Conservation (phyloP, 768 basidiomycete species). For the Crepidotus variabilis region DNA sequence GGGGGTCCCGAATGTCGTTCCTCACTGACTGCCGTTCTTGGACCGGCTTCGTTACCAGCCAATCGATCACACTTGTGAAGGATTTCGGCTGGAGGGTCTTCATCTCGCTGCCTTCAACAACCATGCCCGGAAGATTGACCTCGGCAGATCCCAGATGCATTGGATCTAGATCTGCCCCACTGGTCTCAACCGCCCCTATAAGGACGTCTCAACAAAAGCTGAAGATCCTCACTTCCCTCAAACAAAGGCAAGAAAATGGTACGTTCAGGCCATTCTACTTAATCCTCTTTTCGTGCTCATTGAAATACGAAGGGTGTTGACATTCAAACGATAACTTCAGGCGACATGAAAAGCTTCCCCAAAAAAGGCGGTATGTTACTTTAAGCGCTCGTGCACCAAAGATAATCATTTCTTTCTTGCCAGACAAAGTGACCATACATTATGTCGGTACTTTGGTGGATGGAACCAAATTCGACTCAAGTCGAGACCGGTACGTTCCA, state of each 20-base stretch:
- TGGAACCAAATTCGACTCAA: conserved; percentile 73
- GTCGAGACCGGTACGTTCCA: conserved; percentile 60
- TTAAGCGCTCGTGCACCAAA: conserved; percentile 10
- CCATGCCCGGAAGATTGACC: conserved; percentile 11
- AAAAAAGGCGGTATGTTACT: conserved; percentile 59
- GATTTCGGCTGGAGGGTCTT: not conserved
- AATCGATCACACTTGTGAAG: not conserved
- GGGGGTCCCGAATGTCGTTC: conserved; percentile 2
- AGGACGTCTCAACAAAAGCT: conserved; percentile 22
- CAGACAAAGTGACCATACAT: conserved; percentile 73
- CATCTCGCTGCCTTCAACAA: conserved; percentile 1
- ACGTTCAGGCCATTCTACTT: not conserved
- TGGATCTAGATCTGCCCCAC: conserved; percentile 80
- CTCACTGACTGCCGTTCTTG: not conserved
- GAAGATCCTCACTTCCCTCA: not conserved
- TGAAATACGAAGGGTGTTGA: conserved; percentile 57
- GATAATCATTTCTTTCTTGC: conserved; percentile 18
- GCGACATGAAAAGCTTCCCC: conserved; percentile 65
- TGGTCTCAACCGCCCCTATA: conserved; percentile 44
- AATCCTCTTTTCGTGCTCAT: not conserved
- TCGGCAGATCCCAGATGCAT: conserved; percentile 39
- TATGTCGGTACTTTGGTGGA: conserved; percentile 71
- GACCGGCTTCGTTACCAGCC: not conserved
- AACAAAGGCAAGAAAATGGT: not conserved
- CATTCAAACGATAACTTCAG: conserved; percentile 52